Evolutionary conservation across 129 eudicot species (phyloP), one percentile per base, ranked within the genome.

Genomic region (Solidago caesia): DNA sequence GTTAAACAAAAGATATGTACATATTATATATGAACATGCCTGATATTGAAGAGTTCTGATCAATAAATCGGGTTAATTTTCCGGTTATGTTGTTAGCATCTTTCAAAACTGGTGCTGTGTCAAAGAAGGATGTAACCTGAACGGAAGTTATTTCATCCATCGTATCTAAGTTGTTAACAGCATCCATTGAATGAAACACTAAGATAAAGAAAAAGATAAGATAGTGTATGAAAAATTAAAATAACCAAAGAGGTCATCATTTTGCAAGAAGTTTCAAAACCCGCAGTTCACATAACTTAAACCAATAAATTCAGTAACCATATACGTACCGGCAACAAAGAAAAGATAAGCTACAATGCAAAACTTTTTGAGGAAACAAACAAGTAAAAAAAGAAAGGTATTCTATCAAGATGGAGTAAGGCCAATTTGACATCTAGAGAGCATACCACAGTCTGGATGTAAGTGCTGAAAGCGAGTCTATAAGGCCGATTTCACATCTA

Each of bases 41-140:
- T 81, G 90, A 26, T 76, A 81, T 66, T 42, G 70, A 79, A 45
- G 82, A 85, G 14, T 84, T 82, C 57, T 68, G 79, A 47, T 64
- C 81, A 13, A 89, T 79, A 77, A 95, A 88, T 46, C 87, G 83
- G 9, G 85, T 81, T 69, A 91, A 11, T 62, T 84, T 87, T 73
- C 70, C 62, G 66, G 70, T 77, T 77, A 95, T 80, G 73, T 48
- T 68, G 56, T 61, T 59, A 25, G 70, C 79, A 71, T 95, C 90
- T 83, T 83, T 91, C 11, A 95, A 82, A 66, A 82, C 82, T 58
- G 96, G 99, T 33, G 99, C 94, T 0, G 97, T 78, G 46, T 89
- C 84, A 76, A 95, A 91, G 85, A 95, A 95, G 69, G 82, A 69
- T 47, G 82, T 80, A n/a, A 80, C 85, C 80, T 89, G 88, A 13